Evolutionary conservation across 2,329 filamentous ascomycete genomes (phyloP), one percentile per base, ranked within the genome.

Genomic region (Leptosphaerulina australis): DNA sequence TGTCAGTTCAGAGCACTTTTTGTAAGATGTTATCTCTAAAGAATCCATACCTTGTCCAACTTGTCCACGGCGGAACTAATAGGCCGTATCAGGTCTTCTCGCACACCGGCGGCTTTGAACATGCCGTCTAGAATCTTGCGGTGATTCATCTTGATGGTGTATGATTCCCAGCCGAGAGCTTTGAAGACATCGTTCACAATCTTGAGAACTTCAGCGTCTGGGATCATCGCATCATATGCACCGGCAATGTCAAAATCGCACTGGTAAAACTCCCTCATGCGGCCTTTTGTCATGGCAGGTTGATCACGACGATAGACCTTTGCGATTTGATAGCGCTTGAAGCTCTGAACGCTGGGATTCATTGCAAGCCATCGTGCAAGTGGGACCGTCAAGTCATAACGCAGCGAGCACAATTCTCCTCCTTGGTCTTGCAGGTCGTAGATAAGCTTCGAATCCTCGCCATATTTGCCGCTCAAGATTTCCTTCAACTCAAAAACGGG

Each of bases 41-140:
- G 12, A 5, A 3, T 26, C 40, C 35, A 17, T 56, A 87, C 79
- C 78, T 97, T 97, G 75, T 97, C 93, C 45, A 97, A 80, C 79
- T 97, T 97, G 78, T 97, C 93, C 36, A 97, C 92, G 2, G 93
- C 92, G 18, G 89, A 94, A 29, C 88, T 94, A 67, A 97, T 97
- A 22, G 88, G 85, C 46, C 93, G 84, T 60, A 96, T 89, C 79
- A 95, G 92, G 49, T 96, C 88, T 50, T 83, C 78, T 1, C 92
- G 90, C 11, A 97, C 92, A 58, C 93, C 92, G 63, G 90, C 93
- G 21, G 96, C 90, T 70, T 90, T 83, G 74, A 97, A 97, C 60
- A 97, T 83, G 50, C 92, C 93, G 65, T 97, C 92, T 12, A 97
- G 81, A 38, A 97, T 93, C 76, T 95, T 93, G 62, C 93, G 83